Conservation (phyloP, 768 basidiomycete genomes). For the Lactarius quietus region DNA sequence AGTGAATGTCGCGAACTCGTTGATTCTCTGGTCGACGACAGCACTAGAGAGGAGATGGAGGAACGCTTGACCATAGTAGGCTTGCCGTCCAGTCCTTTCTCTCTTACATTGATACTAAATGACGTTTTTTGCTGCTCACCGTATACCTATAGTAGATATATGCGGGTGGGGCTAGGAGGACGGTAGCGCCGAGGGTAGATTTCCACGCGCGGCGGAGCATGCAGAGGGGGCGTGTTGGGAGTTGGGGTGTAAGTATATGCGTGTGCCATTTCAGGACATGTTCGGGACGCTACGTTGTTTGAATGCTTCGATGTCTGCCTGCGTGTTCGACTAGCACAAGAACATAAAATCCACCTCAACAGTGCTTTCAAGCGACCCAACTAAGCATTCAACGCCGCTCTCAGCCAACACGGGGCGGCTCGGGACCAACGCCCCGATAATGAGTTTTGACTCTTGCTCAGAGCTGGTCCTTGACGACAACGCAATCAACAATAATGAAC, state of each 20-base stretch:
- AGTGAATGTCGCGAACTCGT: conserved; percentile 47
- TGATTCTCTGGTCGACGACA: conserved; percentile 54
- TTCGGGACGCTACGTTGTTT: neutral
- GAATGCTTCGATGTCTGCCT: neutral
- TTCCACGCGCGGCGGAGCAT: conserved; percentile 72
- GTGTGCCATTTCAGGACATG: neutral
- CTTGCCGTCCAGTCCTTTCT: conserved; percentile 57
- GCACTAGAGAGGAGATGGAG: conserved; percentile 55
- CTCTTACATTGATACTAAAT: conserved; percentile 57
- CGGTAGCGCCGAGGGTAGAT: conserved; percentile 53
- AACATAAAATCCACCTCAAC: conserved; percentile 6
- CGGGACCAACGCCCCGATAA: conserved; percentile 7
- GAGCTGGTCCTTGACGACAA: conserved; percentile 6
- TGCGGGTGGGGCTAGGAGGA: conserved; percentile 53
- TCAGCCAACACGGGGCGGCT: conserved; percentile 20
- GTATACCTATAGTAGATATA: conserved; percentile 54
- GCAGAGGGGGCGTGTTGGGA: conserved; percentile 9
- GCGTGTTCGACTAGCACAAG: conserved; percentile 8
- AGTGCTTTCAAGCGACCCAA: conserved; percentile 15
- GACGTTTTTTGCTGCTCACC: conserved; percentile 32
- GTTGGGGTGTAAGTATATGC: neutral
- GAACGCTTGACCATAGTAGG: conserved; percentile 49
- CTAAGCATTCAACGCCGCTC: conserved; percentile 23
- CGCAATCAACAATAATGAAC: conserved; percentile 4
- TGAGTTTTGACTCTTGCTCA: conserved; percentile 15